Base-by-base conservation (phyloP, 345 rosid genomes). In the Citrus mangshanensis region DNA sequence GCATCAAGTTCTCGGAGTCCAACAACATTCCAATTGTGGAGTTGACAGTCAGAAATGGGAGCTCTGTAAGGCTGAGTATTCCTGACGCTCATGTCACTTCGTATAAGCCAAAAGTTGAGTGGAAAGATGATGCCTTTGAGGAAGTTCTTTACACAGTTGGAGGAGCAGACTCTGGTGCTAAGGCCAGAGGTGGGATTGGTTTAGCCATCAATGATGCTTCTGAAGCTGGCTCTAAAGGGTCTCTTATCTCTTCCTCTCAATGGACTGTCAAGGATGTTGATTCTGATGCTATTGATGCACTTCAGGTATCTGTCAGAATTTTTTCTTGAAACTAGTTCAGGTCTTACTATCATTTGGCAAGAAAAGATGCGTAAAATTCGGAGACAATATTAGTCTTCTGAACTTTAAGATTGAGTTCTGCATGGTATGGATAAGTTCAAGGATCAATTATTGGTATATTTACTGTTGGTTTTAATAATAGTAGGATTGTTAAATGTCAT, bases 281-380 rank as follows among this genome's bases (percentile, higher is more conserved):
- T 84, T 91, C 89, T 32, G 99, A 95, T 56, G 82, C 98, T 85
- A 92, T 92, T 80, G 98, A 92, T 84, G 96, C 98, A 49, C 86
- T 93, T 69, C 98, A 95, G 98, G 98, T 93, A 77, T 66, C 34
- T 59, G 60, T 61, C 7, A 28, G 69, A 65, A 5, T 34, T 65
- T 65, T 9, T 21, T 30, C 34, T 62, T 8, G 70, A 21, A 66
- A 18, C 22, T 54, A 18, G 22, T 18, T 59, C 28, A 8, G 51
- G 18, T 12, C 28, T 60, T 60, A n/a, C 63, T 59, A 24, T 24
- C 63, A 59, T 25, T n/a, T n/a, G n/a, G n/a, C 9, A 59, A 10
- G 28, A 59, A 59, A 7, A 24, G 63, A 59, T 59, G 27, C 12
- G 5, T 59, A 59, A 59, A 59, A 59, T 46, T 46, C 18, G 1